Conservation (phyloP, 306 rosid species). For the Fagus crenata region DNA sequence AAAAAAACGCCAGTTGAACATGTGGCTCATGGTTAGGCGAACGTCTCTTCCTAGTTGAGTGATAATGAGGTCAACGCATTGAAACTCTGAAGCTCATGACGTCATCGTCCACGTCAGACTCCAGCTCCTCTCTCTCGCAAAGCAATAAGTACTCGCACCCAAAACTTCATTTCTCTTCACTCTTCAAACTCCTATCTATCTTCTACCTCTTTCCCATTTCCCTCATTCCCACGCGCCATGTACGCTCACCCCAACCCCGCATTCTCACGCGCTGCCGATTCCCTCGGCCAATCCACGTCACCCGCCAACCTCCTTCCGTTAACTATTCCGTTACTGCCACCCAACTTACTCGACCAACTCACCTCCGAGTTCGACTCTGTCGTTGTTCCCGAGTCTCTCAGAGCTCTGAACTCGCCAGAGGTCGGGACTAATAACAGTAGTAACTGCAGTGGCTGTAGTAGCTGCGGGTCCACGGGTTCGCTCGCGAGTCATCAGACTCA, state of each 20-base stretch:
- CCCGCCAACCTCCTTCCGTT: neutral
- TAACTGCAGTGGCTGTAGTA: slow-evolving; percentile 60
- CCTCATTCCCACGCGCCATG: slow-evolving; percentile 55
- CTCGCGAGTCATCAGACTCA: slow-evolving; percentile 28
- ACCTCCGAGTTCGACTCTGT: slow-evolving; percentile 33
- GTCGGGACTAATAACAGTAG: slow-evolving; percentile 41
- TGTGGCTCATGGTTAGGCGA: slow-evolving; percentile 15
- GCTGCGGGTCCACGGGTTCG: slow-evolving; percentile 62
- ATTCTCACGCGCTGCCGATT: slow-evolving; percentile 46
- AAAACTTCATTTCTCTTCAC: slow-evolving; percentile 9
- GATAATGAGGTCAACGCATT: slow-evolving; percentile 53
- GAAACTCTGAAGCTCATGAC: slow-evolving; percentile 23
- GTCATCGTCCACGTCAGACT: slow-evolving; percentile 62
- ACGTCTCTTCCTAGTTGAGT: neutral
- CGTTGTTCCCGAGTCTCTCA: slow-evolving; percentile 21
- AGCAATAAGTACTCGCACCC: slow-evolving; percentile 37
- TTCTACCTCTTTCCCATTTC: neutral
- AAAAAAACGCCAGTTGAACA: neutral
- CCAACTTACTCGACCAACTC: slow-evolving; percentile 25
- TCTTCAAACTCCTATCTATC: neutral
- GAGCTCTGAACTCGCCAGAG: slow-evolving; percentile 36
- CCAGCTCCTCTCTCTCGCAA: slow-evolving; percentile 13
- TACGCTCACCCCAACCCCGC: slow-evolving; percentile 33
- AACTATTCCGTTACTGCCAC: slow-evolving; percentile 15
- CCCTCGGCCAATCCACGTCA: slow-evolving; percentile 9